Evolutionary conservation across 1,284 basidiomycete genomes (phyloP).

Genomic region (Abortiporus biennis): DNA sequence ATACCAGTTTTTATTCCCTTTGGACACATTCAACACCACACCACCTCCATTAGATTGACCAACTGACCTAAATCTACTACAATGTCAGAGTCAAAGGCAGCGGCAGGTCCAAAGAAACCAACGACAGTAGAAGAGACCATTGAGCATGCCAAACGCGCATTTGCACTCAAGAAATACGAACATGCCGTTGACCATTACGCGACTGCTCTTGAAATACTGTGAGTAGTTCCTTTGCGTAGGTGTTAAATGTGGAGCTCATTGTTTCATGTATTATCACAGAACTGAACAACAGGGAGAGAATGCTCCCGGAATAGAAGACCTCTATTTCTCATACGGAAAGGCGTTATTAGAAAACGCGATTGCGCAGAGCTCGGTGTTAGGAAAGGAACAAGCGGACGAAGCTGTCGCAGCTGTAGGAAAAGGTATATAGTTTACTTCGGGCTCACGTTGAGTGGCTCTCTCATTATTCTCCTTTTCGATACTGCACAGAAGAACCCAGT

Average conservation of each 20-base stretch:
- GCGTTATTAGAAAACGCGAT: constrained; percentile 87
- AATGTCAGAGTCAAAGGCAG: not conserved
- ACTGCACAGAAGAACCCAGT: constrained; percentile 21
- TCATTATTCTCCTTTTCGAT: not conserved
- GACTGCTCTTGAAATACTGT: constrained; percentile 80
- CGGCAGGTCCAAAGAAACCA: not conserved
- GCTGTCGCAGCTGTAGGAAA: constrained; percentile 38
- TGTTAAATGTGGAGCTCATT: too few relatives aligned
- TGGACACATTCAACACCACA: too few relatives aligned
- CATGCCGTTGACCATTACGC: constrained; percentile 83
- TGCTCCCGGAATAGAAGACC: constrained; percentile 72
- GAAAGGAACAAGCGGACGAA: constrained; percentile 68
- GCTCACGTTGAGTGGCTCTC: constrained; percentile 3
- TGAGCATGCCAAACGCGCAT: constrained; percentile 78
- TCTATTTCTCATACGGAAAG: constrained; percentile 84
- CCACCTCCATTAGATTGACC: too few relatives aligned
- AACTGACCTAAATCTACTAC: too few relatives aligned
- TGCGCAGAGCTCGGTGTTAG: constrained; percentile 73
- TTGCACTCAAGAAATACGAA: constrained; percentile 83
- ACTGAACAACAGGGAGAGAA: constrained; percentile 69
- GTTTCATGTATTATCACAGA: constrained; percentile 45
- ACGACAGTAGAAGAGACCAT: constrained; percentile 50
- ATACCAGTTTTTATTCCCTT: too few relatives aligned
- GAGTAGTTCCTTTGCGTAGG: constrained; percentile 32
- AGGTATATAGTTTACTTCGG: constrained; percentile 17